Base-by-base conservation (phyloP, 352 stramenopile genomes). In the Phytophthora citricola region DNA sequence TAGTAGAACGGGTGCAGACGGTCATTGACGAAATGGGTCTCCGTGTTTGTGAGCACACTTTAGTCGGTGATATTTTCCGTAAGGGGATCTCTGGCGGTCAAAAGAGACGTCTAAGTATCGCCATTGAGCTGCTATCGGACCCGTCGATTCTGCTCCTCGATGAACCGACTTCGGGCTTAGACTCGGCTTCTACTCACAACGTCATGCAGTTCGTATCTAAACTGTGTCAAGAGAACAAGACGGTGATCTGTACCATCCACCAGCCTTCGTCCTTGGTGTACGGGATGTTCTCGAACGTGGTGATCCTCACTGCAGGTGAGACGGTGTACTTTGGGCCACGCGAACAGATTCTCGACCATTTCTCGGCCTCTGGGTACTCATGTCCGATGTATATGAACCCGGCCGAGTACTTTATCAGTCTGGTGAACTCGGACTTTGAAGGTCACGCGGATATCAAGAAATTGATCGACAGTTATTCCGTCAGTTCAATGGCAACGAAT, bases 111-210 rank as follows among this genome's bases (percentile, higher is more conserved):
- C 74, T 98, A 20, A 94, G 90, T 20, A 98, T 99, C 64, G 97
- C 85, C 11, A 76, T 97, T n/a, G 94, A 99, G 76, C 67, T 99
- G 51, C 81, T 98, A 1, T 88, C 92, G 0, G 97, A 98, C 43
- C 96, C 96, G 45, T 95, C 95, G 20, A 81, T 99, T 34, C 54
- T 99, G 52, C 83, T 99, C 31, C 71, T 99, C 22, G 95, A 98
- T 61, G 97, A 98, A 66, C 94, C 96, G 0, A 99, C 94, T 0
- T 95, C 79, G 6, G 91, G 93, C 0, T 73, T 99, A n/a, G 96
- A 99, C 75, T 85, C 87, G 6, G 89, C 83, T 11, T 90, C 93
- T 20, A 93, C 94, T 0, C 76, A 93, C 54, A 85, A 86, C 36
- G 89, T 98, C 5, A 97, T 99, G 68, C 71, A 93, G 40, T 71